phyloP scores from a whole-genome alignment of 352 stramenopile genomes.

The Globisporangium parvum region DNA sequence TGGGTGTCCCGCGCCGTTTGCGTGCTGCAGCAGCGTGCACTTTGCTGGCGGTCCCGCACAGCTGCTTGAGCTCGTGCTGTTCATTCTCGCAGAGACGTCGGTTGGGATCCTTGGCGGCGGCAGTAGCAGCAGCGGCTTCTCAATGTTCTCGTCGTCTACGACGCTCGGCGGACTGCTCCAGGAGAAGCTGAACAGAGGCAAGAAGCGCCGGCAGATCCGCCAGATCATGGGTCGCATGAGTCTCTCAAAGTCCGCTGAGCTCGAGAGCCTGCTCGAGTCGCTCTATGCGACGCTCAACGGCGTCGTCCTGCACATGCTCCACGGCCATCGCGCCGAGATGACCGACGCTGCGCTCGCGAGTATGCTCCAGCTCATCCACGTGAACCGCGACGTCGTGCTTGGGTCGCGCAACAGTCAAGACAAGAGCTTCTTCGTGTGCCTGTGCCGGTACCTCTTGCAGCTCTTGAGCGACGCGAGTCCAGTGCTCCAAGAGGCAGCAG shows the following conservation, averaged over 20 bases:
- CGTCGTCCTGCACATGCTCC: constrained; percentile 56
- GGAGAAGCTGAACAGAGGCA: constrained; percentile 50
- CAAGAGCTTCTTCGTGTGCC: constrained; percentile 54
- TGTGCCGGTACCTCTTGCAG: constrained; percentile 60
- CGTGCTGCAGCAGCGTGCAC: constrained; percentile 45
- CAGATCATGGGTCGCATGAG: constrained; percentile 47
- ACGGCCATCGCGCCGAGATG: constrained; percentile 44
- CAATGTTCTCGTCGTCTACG: constrained; percentile 11
- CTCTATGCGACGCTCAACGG: constrained; percentile 51
- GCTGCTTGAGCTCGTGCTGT: constrained; percentile 58
- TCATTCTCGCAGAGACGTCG: constrained; percentile 42
- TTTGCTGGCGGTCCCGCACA: constrained; percentile 44
- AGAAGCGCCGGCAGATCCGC: constrained; percentile 39
- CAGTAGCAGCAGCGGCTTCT: constrained; percentile 8
- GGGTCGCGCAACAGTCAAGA: constrained; percentile 45
- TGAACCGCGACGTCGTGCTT: constrained; percentile 52
- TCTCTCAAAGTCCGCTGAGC: constrained; percentile 40
- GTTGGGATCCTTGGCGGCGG: constrained; percentile 21
- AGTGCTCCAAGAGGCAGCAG: constrained; percentile 40
- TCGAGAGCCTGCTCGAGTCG: constrained; percentile 40
- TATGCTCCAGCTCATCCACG: constrained; percentile 53
- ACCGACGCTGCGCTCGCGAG: constrained; percentile 39
- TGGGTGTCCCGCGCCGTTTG: constrained; percentile 37
- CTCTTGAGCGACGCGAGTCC: constrained; percentile 30
- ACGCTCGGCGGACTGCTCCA: constrained; percentile 44